Percentiles rank a stretch among this genome's conserved stretches.
phyloP scores from a whole-genome alignment of 352 stramenopile genomes.

The Globisporangium rhizosaccharum region DNA sequence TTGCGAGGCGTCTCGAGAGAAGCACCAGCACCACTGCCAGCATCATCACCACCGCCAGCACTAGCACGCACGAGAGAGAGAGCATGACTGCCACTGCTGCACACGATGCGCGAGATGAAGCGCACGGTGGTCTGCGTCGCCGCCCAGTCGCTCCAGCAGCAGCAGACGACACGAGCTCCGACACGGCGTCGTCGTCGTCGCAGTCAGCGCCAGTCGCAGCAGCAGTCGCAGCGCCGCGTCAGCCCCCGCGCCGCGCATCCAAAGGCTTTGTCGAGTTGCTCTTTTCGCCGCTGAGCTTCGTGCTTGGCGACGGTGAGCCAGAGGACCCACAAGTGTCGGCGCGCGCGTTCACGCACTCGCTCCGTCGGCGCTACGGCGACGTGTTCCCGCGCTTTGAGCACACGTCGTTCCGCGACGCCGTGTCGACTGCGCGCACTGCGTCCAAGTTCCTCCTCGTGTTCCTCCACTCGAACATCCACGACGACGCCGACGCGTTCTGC shows the following conservation, averaged over 20 bases:
- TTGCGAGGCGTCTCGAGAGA: too few species aligned
- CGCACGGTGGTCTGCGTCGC: constrained; percentile 18
- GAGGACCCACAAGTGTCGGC: constrained; percentile 58
- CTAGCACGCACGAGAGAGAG: too few species aligned
- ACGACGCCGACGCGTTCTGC: constrained; percentile 71
- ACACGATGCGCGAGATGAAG: constrained; percentile 4
- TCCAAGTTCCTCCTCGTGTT: constrained; percentile 86
- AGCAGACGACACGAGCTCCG: constrained; percentile 8
- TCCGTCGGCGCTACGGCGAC: constrained; percentile 55
- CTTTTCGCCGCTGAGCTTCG: constrained; percentile 67
- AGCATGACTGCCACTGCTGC: constrained; percentile 12
- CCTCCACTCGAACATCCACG: constrained; percentile 81
- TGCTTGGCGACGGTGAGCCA: constrained; percentile 61
- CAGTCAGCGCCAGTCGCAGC: constrained; percentile 1
- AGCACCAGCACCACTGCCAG: too few species aligned
- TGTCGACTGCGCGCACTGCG: constrained; percentile 66
- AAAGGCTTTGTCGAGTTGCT: constrained; percentile 77
- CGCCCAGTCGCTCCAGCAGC: constrained; percentile 21
- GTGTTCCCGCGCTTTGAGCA: constrained; percentile 70
- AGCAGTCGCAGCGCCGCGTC: neutral
- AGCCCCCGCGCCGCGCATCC: neutral
- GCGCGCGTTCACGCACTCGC: constrained; percentile 46
- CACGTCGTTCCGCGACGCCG: constrained; percentile 75
- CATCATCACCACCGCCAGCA: too few species aligned
- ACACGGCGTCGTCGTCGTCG: constrained; percentile 14